Evolutionary conservation across 139 green algal species (phyloP).

Genomic region (Haematococcus lacustris): DNA sequence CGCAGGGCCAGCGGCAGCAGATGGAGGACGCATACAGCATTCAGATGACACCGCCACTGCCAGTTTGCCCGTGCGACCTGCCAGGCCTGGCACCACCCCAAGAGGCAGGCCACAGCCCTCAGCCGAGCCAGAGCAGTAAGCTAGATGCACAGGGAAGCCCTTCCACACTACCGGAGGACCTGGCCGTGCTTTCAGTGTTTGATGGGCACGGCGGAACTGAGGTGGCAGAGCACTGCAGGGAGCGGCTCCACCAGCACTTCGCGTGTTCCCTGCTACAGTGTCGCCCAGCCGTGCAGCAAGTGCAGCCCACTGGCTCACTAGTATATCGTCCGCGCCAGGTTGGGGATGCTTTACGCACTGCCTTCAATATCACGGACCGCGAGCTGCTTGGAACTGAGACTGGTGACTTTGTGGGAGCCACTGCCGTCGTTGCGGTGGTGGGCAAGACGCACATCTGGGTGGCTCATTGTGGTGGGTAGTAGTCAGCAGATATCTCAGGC

Average conservation of each 20-base stretch:
- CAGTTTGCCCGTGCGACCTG: too few relatives aligned
- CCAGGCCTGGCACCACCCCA: too few relatives aligned
- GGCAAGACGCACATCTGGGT: conserved; percentile 27
- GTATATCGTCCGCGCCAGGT: background rate
- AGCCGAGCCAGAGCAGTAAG: too few relatives aligned
- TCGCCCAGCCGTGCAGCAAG: conserved; percentile 4
- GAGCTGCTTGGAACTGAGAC: conserved; percentile 37
- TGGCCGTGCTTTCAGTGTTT: conserved; percentile 11
- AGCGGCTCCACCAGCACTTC: conserved; percentile 12
- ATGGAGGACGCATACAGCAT: conserved; percentile 17
- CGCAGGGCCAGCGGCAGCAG: conserved; percentile 4
- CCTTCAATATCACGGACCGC: conserved; percentile 28
- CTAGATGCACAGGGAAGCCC: too few relatives aligned
- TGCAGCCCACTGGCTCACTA: background rate
- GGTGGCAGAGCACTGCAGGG: conserved; percentile 9
- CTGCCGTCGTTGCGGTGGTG: conserved; percentile 43
- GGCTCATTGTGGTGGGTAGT: conserved; percentile 37
- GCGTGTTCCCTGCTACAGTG: background rate
- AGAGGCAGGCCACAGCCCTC: too few relatives aligned
- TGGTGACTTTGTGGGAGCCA: conserved; percentile 38
- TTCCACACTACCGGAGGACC: conserved; percentile 8
- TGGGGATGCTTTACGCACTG: conserved; percentile 16
- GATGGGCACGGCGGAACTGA: conserved; percentile 12
- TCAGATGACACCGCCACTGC: too few relatives aligned
- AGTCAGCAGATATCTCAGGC: too few relatives aligned